Conservation (phyloP, 2,329 filamentous ascomycete genomes). For the Alternaria gaisen region DNA sequence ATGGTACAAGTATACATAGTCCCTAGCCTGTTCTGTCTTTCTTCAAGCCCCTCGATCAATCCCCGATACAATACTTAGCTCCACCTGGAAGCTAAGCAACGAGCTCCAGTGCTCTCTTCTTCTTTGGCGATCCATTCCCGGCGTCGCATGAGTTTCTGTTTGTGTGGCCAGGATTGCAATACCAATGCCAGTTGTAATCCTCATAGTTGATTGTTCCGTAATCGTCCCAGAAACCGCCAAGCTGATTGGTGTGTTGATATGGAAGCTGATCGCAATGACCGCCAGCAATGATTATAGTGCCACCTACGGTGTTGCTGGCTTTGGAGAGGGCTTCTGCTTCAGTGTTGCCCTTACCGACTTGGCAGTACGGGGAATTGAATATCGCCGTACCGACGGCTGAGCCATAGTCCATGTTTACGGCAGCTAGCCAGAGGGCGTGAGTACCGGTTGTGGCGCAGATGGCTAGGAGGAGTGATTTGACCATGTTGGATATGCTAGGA, state of each 20-base stretch:
- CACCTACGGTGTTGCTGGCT: not conserved
- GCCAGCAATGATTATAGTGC: not conserved
- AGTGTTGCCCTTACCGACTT: not conserved
- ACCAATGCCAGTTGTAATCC: no score
- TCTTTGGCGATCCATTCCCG: no score
- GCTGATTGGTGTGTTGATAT: no score
- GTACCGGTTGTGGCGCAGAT: not conserved
- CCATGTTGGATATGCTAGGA: not conserved
- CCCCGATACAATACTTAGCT: no score
- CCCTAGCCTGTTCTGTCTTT: rapidly evolving
- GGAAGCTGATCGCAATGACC: no score
- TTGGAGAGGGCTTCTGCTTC: conserved; percentile 2
- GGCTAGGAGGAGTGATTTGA: not conserved
- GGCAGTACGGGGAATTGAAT: not conserved
- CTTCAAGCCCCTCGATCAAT: rapidly evolving
- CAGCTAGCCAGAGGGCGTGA: not conserved
- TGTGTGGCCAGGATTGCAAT: no score
- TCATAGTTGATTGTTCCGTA: no score
- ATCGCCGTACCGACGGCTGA: not conserved
- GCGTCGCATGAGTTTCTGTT: no score
- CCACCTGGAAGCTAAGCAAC: no score
- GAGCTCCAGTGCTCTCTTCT: no score
- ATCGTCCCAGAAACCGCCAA: no score
- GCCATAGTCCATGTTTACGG: not conserved
- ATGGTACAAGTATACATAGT: rapidly evolving